Conservation (phyloP, 1,139 yeast genomes). For the Ogataea hybrid region DNA sequence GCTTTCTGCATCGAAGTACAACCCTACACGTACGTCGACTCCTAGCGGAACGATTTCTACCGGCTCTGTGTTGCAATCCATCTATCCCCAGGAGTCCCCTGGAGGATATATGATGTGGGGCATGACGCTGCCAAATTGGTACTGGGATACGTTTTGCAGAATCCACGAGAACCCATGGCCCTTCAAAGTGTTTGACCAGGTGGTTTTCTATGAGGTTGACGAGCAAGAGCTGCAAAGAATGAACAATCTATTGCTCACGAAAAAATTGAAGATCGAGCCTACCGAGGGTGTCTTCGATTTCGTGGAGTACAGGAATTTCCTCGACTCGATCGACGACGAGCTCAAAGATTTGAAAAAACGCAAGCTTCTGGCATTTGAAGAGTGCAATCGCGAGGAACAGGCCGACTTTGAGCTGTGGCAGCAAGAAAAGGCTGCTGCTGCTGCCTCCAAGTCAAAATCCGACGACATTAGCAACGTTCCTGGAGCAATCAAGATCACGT, state of each 20-base stretch:
- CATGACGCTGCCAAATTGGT: slow-evolving; percentile 36
- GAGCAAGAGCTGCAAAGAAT: slow-evolving; percentile 32
- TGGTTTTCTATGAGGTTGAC: slow-evolving; percentile 37
- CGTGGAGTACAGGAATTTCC: slow-evolving; percentile 30
- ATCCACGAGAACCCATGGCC: slow-evolving; percentile 37
- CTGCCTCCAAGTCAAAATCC: slow-evolving; percentile 25
- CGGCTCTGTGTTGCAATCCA: slow-evolving; percentile 36
- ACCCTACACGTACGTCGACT: slow-evolving; percentile 40
- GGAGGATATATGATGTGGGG: slow-evolving; percentile 44
- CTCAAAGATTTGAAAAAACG: slow-evolving; percentile 19
- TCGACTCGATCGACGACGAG: slow-evolving; percentile 31
- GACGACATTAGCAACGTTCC: slow-evolving; percentile 31
- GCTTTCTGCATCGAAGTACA: slow-evolving; percentile 37
- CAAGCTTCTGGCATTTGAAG: slow-evolving; percentile 28
- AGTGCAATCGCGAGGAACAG: slow-evolving; percentile 28
- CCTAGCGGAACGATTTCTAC: slow-evolving; percentile 40
- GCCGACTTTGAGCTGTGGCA: slow-evolving; percentile 31
- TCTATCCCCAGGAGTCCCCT: slow-evolving; percentile 40
- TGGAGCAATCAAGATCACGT: slow-evolving; percentile 26
- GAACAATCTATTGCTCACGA: slow-evolving; percentile 33
- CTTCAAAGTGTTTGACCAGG: slow-evolving; percentile 37
- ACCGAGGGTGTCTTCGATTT: slow-evolving; percentile 33
- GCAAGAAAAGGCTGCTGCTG: slow-evolving; percentile 30
- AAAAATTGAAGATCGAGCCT: slow-evolving; percentile 31
- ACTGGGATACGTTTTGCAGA: slow-evolving; percentile 39